These are phyloP conservation scores for Penicillium sp. DNA, from an alignment of 2,329 filamentous ascomycete species.

Conservation along the genomic window DNA sequence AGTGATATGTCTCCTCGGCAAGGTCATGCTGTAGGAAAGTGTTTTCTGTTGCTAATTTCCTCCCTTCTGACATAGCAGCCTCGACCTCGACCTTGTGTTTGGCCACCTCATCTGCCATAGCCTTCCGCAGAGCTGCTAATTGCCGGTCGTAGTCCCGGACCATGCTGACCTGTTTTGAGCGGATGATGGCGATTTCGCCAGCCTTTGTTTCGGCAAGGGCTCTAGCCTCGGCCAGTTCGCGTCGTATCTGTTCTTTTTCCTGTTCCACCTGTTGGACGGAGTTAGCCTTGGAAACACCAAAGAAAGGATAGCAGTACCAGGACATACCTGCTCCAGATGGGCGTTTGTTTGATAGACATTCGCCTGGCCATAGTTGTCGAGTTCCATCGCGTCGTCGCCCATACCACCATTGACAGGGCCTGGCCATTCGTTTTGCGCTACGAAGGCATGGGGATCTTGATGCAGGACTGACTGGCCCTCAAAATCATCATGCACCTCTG, in stretches of 20 bases:
- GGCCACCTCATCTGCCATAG: constrained; percentile 57
- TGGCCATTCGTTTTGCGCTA: constrained; percentile 10
- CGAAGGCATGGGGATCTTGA: constrained; percentile 9
- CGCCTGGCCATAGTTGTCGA: constrained; percentile 23
- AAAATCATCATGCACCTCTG: constrained; percentile 48
- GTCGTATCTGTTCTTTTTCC: constrained; percentile 45
- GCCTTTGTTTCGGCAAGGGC: constrained; percentile 54
- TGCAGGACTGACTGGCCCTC: constrained; percentile 15
- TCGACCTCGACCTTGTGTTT: constrained; percentile 61
- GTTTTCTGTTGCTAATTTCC: constrained; percentile 62
- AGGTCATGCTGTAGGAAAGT: constrained; percentile 65
- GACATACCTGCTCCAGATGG: constrained; percentile 33
- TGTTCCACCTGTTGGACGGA: constrained; percentile 37
- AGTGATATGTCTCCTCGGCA: constrained; percentile 57
- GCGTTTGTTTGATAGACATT: constrained; percentile 17
- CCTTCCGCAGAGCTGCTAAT: constrained; percentile 56
- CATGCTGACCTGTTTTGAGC: constrained; percentile 60
- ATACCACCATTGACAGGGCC: constrained; percentile 12
- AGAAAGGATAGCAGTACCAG: not conserved
- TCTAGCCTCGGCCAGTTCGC: constrained; percentile 45
- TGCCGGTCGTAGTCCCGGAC: constrained; percentile 58
- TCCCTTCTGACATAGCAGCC: constrained; percentile 56
- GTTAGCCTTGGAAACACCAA: constrained; percentile 13
- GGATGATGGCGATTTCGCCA: constrained; percentile 66
- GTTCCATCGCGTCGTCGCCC: constrained; percentile 21